A percentile compares a stretch with the other conserved stretches of the same genome.
Conservation (phyloP, 805 yeast genomes). For the Jamesozyma rosinii region DNA sequence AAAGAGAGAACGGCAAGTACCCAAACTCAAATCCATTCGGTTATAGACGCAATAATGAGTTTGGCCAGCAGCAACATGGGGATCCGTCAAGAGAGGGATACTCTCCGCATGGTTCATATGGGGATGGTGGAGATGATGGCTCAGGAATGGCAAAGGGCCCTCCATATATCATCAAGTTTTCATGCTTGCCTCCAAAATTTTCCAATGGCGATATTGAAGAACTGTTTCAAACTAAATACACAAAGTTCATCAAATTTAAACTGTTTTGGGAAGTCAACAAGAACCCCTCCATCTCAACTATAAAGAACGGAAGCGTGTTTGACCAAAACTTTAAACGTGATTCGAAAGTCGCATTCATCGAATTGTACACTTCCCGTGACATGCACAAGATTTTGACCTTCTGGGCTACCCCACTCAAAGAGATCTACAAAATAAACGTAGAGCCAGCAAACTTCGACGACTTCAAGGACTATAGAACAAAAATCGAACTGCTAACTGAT, state of each 20-base stretch:
- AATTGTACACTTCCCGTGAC: slow-evolving; percentile 39
- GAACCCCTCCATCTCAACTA: slow-evolving; percentile 57
- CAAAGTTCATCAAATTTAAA: slow-evolving; percentile 49
- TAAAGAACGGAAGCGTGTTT: slow-evolving; percentile 42
- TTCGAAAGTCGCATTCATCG: slow-evolving; percentile 33
- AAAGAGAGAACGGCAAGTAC: neutral
- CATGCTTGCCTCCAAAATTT: slow-evolving; percentile 49
- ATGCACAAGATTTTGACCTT: slow-evolving; percentile 28
- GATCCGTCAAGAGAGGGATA: neutral
- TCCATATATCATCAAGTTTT: slow-evolving; percentile 57
- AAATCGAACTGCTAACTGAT: slow-evolving; percentile 20
- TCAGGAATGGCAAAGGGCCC: slow-evolving; percentile 29
- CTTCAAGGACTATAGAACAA: slow-evolving; percentile 30
- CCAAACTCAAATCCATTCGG: neutral
- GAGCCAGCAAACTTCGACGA: slow-evolving; percentile 34
- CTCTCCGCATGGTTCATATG: neutral
- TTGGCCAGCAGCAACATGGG: neutral
- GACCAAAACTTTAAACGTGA: slow-evolving; percentile 54
- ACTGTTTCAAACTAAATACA: slow-evolving; percentile 53
- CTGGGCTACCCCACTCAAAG: slow-evolving; percentile 29
- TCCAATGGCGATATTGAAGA: slow-evolving; percentile 44
- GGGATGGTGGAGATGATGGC: neutral
- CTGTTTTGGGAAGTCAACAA: slow-evolving; percentile 50
- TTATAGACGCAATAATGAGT: neutral
- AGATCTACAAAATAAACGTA: slow-evolving; percentile 30